A percentile compares a stretch with the other conserved stretches of the same genome.
Evolutionary conservation across 306 rosid genomes (phyloP).

Genomic region (Quercus glauca): DNA sequence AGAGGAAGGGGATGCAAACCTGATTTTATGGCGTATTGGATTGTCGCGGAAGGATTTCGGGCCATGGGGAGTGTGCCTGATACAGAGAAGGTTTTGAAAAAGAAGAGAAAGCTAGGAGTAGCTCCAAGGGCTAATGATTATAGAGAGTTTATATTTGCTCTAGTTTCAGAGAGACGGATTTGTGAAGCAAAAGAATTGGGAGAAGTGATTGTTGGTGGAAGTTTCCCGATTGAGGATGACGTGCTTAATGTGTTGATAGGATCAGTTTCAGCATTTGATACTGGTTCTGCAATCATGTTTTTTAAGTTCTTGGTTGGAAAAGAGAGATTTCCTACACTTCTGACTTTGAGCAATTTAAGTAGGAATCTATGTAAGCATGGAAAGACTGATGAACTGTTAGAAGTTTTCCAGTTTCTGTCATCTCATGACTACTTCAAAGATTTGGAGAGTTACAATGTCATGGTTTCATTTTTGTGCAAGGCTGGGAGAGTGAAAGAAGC

Average conservation of each 20-base stretch:
- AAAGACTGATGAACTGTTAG: conserved; percentile 55
- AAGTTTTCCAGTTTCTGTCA: conserved; percentile 50
- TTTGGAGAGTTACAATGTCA: conserved; percentile 66
- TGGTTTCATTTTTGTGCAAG: conserved; percentile 67
- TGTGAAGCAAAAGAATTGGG: conserved; percentile 72
- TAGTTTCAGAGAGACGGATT: conserved; percentile 53
- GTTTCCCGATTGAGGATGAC: conserved; percentile 70
- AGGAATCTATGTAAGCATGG: conserved; percentile 60
- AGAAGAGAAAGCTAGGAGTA: conserved; percentile 90
- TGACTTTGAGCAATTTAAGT: conserved; percentile 62
- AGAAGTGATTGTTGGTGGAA: conserved; percentile 64
- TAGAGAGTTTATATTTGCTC: conserved; percentile 51
- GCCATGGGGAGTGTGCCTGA: conserved; percentile 51
- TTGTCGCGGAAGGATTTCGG: conserved; percentile 58
- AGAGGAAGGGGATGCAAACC: conserved; percentile 75
- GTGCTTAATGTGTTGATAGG: conserved; percentile 73
- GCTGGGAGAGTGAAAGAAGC: conserved; percentile 78
- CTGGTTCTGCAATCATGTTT: conserved; percentile 54
- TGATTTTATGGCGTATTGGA: conserved; percentile 87
- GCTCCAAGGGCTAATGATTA: conserved; percentile 76
- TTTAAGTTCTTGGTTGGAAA: conserved; percentile 66
- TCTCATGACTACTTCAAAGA: conserved; percentile 54
- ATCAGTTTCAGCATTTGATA: conserved; percentile 59
- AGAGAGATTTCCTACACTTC: conserved; percentile 59
- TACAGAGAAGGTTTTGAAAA: conserved; percentile 69